A percentile compares a stretch with the other conserved stretches of the same genome.
Evolutionary conservation across 2,329 filamentous ascomycete genomes (phyloP).

Genomic region (Aspergillus sp.): DNA sequence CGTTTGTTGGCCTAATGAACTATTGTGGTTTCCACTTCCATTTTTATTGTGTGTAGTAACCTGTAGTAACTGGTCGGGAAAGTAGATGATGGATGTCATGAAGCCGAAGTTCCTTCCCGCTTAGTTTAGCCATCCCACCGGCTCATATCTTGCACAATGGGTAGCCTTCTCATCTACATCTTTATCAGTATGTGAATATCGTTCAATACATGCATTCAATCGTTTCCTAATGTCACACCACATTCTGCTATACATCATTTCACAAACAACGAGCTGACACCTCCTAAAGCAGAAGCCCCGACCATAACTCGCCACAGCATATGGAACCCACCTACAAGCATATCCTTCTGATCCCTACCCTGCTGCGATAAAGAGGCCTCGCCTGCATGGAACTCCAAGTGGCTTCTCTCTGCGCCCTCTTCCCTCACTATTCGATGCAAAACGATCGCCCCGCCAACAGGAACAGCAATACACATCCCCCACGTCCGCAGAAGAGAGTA

Average conservation of each 20-base stretch:
- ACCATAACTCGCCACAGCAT: slow-evolving; percentile 31
- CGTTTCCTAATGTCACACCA: too few species aligned
- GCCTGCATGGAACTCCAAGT: neutral
- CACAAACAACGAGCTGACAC: slow-evolving; percentile 10
- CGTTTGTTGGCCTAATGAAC: too few species aligned
- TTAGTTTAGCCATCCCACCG: too few species aligned
- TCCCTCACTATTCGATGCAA: slow-evolving; percentile 40
- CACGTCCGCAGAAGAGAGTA: slow-evolving; percentile 43
- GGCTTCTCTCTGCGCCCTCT: slow-evolving; percentile 23
- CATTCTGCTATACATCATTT: neutral
- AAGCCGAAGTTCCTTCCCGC: too few species aligned
- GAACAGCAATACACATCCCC: slow-evolving; percentile 50
- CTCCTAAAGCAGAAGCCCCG: slow-evolving; percentile 29
- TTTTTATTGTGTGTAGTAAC: too few species aligned
- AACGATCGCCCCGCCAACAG: slow-evolving; percentile 43
- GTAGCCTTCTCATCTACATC: too few species aligned
- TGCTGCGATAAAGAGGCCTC: slow-evolving; percentile 12
- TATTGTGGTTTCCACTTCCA: too few species aligned
- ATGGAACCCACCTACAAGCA: slow-evolving; percentile 25
- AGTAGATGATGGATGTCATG: too few species aligned
- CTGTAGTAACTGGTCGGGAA: too few species aligned
- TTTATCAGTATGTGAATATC: too few species aligned
- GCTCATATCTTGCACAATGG: too few species aligned
- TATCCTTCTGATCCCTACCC: slow-evolving; percentile 18
- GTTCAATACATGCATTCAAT: too few species aligned